These are phyloP conservation scores for Metroxylon sagu DNA, from an alignment of 176 grass and related monocot genomes.

Conservation along the genomic window DNA sequence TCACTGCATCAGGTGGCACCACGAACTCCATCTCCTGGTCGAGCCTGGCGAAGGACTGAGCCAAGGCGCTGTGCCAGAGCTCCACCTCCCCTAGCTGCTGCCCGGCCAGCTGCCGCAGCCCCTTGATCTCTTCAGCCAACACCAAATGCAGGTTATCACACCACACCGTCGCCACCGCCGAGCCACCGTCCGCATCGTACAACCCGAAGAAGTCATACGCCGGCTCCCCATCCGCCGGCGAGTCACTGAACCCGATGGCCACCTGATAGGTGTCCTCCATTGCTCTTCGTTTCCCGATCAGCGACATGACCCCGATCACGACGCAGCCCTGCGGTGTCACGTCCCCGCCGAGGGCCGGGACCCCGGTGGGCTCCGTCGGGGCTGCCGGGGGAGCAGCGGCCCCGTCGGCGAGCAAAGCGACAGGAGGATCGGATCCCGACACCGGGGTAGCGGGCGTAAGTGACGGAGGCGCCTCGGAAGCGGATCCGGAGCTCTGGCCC, in stretches of 20 bases:
- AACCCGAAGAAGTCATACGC: slow-evolving; percentile 30
- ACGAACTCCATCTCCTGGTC: slow-evolving; percentile 17
- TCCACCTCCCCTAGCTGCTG: background rate
- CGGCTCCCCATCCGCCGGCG: background rate
- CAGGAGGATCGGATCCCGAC: too few species aligned
- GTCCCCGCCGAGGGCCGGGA: background rate
- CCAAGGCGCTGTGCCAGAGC: slow-evolving; percentile 15
- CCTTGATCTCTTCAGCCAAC: background rate
- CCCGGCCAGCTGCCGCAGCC: too few species aligned
- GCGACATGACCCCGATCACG: slow-evolving; percentile 5
- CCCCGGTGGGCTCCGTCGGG: background rate
- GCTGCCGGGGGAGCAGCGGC: too few species aligned
- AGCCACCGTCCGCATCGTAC: slow-evolving; percentile 27
- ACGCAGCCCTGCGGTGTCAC: background rate
- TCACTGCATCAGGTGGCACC: slow-evolving; percentile 2
- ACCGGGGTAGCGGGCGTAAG: too few species aligned
- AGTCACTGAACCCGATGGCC: slow-evolving; percentile 8
- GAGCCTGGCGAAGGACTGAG: slow-evolving; percentile 13
- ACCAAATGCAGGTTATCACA: slow-evolving; percentile 19
- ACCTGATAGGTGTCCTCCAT: slow-evolving; percentile 36
- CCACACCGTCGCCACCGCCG: slow-evolving; percentile 3
- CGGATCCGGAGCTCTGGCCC: too few species aligned
- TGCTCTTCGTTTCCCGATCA: slow-evolving; percentile 35
- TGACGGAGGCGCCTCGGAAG: too few species aligned
- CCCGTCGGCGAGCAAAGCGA: too few species aligned